A percentile compares a stretch with the other conserved stretches of the same genome.
These are phyloP conservation scores for Intubia oerlemansii DNA, from an alignment of 2,329 filamentous ascomycete species.

Conservation along the genomic window DNA sequence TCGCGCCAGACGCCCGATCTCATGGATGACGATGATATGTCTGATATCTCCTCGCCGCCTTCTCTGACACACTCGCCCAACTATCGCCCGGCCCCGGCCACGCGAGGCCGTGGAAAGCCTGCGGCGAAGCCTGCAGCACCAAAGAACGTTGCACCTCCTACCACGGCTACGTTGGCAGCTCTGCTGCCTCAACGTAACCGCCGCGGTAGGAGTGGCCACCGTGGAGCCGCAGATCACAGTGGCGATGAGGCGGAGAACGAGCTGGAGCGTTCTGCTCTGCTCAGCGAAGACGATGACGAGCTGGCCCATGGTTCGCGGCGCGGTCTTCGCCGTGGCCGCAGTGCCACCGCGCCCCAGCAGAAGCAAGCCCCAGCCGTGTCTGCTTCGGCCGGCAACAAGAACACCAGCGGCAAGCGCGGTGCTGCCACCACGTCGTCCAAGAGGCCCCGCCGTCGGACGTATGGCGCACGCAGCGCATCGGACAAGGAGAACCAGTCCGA, in stretches of 20 bases:
- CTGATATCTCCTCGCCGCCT: slow-evolving; percentile 39
- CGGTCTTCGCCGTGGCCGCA: slow-evolving; percentile 8
- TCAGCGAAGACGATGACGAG: slow-evolving; percentile 34
- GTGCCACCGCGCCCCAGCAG: slow-evolving; percentile 2
- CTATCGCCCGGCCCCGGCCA: slow-evolving; percentile 11
- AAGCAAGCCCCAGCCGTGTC: slow-evolving; percentile 1
- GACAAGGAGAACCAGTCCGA: slow-evolving; percentile 35
- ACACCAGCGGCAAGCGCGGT: slow-evolving; percentile 1
- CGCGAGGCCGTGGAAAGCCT: too few relatives aligned
- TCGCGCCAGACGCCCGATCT: slow-evolving; percentile 17
- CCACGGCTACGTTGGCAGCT: slow-evolving; percentile 31
- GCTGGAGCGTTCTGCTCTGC: slow-evolving; percentile 17
- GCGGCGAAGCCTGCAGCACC: slow-evolving; percentile 4
- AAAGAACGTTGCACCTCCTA: slow-evolving; percentile 13
- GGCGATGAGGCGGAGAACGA: slow-evolving; percentile 13
- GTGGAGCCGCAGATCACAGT: slow-evolving; percentile 10
- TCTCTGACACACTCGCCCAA: slow-evolving; percentile 48
- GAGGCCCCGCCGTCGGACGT: too few relatives aligned
- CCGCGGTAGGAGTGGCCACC: slow-evolving; percentile 9
- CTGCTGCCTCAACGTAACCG: slow-evolving; percentile 30
- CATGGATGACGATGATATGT: slow-evolving; percentile 19
- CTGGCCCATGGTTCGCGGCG: slow-evolving; percentile 22
- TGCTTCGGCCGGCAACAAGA: background rate
- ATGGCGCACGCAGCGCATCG: slow-evolving; percentile 25
- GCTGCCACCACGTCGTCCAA: slow-evolving; percentile 3